phyloP scores from a whole-genome alignment of 2,329 filamentous ascomycete genomes.

The Stemphylium beticola region DNA sequence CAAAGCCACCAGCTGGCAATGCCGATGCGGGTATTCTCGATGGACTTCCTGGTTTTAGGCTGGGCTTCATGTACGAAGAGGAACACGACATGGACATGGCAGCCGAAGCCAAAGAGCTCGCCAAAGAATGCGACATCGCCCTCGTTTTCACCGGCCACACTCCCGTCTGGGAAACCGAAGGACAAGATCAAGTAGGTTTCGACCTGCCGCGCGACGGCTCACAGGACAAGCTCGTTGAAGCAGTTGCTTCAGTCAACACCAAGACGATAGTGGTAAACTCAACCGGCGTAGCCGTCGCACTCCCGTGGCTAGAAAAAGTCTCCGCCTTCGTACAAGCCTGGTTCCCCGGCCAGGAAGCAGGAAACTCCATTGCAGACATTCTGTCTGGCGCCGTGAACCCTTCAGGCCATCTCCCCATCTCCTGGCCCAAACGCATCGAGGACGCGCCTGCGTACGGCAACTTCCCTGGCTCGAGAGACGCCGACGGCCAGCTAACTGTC shows the following conservation, averaged over 20 bases:
- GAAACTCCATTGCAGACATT: constrained; percentile 52
- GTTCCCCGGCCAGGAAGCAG: constrained; percentile 52
- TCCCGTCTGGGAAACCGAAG: constrained; percentile 58
- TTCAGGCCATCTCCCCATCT: constrained; percentile 49
- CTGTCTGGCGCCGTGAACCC: constrained; percentile 50
- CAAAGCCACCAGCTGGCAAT: constrained; percentile 62
- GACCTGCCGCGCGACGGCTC: constrained; percentile 61
- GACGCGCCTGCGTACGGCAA: constrained; percentile 46
- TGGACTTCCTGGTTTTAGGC: constrained; percentile 41
- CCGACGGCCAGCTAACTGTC: constrained; percentile 65
- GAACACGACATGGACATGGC: constrained; percentile 41
- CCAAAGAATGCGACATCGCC: constrained; percentile 36
- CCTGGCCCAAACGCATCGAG: constrained; percentile 47
- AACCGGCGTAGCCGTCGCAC: constrained; percentile 74
- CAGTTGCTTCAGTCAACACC: constrained; percentile 70
- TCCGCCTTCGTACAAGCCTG: constrained; percentile 50
- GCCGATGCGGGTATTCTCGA: constrained; percentile 30
- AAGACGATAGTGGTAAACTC: constrained; percentile 77
- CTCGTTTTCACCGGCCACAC: constrained; percentile 46
- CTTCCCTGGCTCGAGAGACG: constrained; percentile 50
- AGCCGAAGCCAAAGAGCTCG: constrained; percentile 32
- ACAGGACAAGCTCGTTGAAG: constrained; percentile 69
- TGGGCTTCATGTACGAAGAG: constrained; percentile 42
- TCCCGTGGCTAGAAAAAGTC: constrained; percentile 68
- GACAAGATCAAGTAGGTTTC: constrained; percentile 63